Conservation (phyloP, 2,329 filamentous ascomycete species). For the Penicillium paneum region DNA sequence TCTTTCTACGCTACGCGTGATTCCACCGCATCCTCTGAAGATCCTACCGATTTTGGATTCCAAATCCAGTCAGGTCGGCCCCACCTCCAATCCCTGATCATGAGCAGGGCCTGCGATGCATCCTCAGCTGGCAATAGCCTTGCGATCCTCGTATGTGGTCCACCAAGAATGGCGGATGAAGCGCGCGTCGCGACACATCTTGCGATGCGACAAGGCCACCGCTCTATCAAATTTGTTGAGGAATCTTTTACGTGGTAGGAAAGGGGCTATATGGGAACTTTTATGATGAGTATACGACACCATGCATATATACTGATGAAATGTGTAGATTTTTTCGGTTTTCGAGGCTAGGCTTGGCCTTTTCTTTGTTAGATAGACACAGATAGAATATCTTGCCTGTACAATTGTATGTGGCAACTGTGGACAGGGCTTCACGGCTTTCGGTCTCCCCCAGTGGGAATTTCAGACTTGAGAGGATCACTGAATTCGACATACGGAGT, state of each 20-base stretch:
- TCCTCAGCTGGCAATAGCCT: slow-evolving; percentile 26
- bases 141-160: slow-evolving; percentile 47
- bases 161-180: slow-evolving; percentile 46
- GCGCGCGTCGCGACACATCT: slow-evolving; percentile 41
- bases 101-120: slow-evolving; percentile 32
- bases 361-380: not conserved
- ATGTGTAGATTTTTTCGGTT: not conserved
- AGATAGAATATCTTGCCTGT: not conserved
- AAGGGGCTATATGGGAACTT: not conserved
- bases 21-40: not conserved
- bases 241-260: slow-evolving; percentile 44
- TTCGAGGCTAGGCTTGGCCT: not conserved
- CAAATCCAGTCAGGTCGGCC: slow-evolving; percentile 38
- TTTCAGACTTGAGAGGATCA: not conserved
- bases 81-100: slow-evolving; percentile 35
- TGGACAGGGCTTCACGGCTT: not conserved
- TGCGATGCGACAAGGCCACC: slow-evolving; percentile 33
- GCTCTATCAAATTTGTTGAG: slow-evolving; percentile 45
- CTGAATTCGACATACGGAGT: not conserved
- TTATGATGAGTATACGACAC: not conserved
- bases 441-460: not conserved
- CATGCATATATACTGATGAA: not conserved
- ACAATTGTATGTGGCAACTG: not conserved
- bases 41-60: slow-evolving; percentile 10
- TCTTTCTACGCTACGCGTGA: slow-evolving; percentile 31